These are phyloP conservation scores for Selaginella tamariscina DNA, from an alignment of 75 land plant species.

Conservation along the genomic window DNA sequence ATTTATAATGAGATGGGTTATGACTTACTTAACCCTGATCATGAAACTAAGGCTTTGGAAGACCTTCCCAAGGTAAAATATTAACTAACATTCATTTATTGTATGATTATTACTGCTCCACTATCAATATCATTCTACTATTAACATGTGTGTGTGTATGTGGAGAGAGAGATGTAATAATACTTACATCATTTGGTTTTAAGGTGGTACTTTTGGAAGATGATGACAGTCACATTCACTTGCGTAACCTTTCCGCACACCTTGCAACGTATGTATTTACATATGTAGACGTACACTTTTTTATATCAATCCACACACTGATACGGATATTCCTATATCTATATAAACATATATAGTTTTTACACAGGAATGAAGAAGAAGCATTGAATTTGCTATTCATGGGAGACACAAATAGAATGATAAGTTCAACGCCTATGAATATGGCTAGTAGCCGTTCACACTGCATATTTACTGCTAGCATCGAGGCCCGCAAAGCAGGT, in stretches of 20 bases:
- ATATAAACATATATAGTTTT: neutral
- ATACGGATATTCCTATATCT: neutral
- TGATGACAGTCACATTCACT: constrained; percentile 25
- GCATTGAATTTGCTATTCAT: constrained; percentile 28
- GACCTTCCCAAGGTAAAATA: constrained; percentile 27
- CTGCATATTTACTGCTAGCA: constrained; percentile 29
- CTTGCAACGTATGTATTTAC: constrained; percentile 34
- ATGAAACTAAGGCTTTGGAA: constrained; percentile 31
- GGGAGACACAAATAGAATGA: constrained; percentile 31
- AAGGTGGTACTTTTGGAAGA: constrained; percentile 30
- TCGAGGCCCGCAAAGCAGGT: constrained; percentile 20
- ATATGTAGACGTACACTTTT: neutral
- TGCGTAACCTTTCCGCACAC: constrained; percentile 28
- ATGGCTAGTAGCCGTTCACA: constrained; percentile 32
- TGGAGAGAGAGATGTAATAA: neutral
- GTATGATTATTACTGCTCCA: neutral
- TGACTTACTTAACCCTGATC: constrained; percentile 32
- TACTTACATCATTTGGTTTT: neutral
- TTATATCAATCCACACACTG: neutral
- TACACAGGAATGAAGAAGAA: constrained; percentile 33
- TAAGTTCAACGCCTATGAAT: constrained; percentile 34
- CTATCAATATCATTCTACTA: neutral
- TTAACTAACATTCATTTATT: neutral
- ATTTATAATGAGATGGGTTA: constrained; percentile 31
- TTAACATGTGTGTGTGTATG: neutral